Evolutionary conservation across 2,329 filamentous ascomycete species (phyloP).

Genomic region (Stemphylium beticola): DNA sequence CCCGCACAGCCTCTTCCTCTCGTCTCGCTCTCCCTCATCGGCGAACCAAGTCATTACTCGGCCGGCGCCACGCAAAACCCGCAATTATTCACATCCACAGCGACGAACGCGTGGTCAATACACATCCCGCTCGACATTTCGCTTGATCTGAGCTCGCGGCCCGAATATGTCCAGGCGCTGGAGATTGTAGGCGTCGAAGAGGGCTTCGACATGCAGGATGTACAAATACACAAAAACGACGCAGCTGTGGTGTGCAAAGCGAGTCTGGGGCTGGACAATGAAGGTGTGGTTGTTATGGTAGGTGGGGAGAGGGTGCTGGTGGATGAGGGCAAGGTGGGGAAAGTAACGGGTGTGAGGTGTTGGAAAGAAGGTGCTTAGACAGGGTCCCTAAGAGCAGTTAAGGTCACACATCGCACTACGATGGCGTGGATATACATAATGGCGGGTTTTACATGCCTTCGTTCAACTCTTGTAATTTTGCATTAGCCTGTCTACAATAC

Average conservation of each 20-base stretch:
- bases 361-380: background rate
- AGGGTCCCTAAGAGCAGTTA: background rate
- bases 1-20: too few species aligned
- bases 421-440: background rate
- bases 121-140: constrained; percentile 20
- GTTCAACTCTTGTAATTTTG: constrained; percentile 29
- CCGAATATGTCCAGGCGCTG: constrained; percentile 23
- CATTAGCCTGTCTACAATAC: constrained; percentile 44
- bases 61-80: too few species aligned
- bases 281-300: constrained; percentile 8
- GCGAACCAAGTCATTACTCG: too few species aligned
- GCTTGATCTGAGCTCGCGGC: constrained; percentile 24
- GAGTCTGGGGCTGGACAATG: too few species aligned
- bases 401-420: too few species aligned
- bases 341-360: constrained; percentile 21
- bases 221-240: too few species aligned
- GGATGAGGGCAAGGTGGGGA: constrained; percentile 15
- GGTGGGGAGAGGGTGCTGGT: constrained; percentile 14
- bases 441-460: background rate
- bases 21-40: too few species aligned
- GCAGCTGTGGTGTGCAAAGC: too few species aligned
- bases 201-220: background rate
- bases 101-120: too few species aligned
- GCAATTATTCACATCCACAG: too few species aligned
- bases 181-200: constrained; percentile 17